These are phyloP conservation scores for Aleurites moluccanus DNA, from an alignment of 441 rosid genomes.

Conservation along the genomic window DNA sequence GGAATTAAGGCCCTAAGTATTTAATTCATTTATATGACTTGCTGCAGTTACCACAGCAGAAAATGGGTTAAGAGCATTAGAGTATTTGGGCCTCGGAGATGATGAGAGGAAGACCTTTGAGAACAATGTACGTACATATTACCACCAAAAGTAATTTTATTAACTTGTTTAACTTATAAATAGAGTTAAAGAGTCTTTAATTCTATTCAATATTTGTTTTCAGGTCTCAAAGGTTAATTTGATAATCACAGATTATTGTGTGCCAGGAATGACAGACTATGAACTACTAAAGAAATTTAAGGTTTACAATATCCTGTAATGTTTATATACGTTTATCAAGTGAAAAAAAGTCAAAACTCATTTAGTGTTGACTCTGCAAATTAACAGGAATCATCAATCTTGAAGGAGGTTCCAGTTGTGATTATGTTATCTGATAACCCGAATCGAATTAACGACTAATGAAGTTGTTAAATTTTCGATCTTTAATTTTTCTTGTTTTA, in stretches of 20 bases:
- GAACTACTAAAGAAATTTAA: constrained; percentile 80
- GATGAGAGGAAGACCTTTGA: constrained; percentile 25
- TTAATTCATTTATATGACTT: neutral
- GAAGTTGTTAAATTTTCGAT: too few relatives aligned
- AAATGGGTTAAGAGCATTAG: constrained; percentile 71
- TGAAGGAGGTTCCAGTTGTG: constrained; percentile 83
- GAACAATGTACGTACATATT: constrained; percentile 25
- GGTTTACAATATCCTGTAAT: constrained; percentile 25
- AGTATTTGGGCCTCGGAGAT: constrained; percentile 61
- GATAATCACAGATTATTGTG: constrained; percentile 84
- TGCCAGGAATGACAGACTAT: constrained; percentile 95
- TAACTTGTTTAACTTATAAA: too few relatives aligned
- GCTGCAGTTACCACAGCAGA: constrained; percentile 78
- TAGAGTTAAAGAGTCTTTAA: too few relatives aligned
- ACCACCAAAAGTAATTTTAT: neutral
- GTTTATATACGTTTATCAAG: too few relatives aligned
- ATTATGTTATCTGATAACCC: constrained; percentile 86
- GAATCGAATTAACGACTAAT: constrained; percentile 45
- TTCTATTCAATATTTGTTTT: neutral
- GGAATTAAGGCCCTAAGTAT: neutral
- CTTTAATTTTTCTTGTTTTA: neutral
- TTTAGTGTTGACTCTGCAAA: too few relatives aligned
- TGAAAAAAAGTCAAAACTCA: too few relatives aligned
- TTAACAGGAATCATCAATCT: constrained; percentile 62
- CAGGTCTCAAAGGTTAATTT: constrained; percentile 67